Base-by-base conservation (phyloP, 257 asterid genomes). In the Nicotiana sylvestris region DNA sequence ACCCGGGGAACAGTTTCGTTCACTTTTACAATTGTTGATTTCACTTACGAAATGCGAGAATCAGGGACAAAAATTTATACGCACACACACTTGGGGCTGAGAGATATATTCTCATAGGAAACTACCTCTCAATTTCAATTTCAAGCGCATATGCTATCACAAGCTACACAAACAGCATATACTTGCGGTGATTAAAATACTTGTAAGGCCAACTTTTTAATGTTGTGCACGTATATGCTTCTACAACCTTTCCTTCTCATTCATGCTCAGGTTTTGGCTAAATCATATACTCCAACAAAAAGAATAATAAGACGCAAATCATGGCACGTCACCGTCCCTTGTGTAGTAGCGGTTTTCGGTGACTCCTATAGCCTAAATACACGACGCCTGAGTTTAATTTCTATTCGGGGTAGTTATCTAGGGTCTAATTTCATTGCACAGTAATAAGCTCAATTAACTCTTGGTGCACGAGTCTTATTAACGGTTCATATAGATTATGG, bases 171-270 rank as follows among this genome's bases (percentile, higher is more conserved):
- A 72, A 72, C 57, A 43, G 6, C 35, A 62, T 25, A 62, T 10
- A 62, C 32, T 72, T 72, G 78, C 78, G 78, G 78, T 72, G 78
- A 72, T 43, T 72, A 72, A 72, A 72, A 11, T 72, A 72, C 37
- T 72, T 72, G 78, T 72, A 5, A 21, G 37, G 78, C 78, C 78
- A 70, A 3, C 25, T 6, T 43, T 21, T 72, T 15, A 43, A 9
- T 43, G 60, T 72, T 72, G 78, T 46, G 35, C 60, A 72, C 49
- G 21, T 43, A 55, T 72, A 46, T 3, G 78, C 37, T 72, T 72
- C 37, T 33, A 72, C 78, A 21, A 25, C 37, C 21, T 72, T 72
- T 13, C 60, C 27, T 72, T 72, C 12, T 72, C 37, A 72, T 18
- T 46, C 18, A 46, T 46, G 37, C 37, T 72, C 60, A 6, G 6